Percentiles rank a stretch among this genome's conserved stretches.
phyloP scores from a whole-genome alignment of 805 yeast species.

The Starmerella davenportii region DNA sequence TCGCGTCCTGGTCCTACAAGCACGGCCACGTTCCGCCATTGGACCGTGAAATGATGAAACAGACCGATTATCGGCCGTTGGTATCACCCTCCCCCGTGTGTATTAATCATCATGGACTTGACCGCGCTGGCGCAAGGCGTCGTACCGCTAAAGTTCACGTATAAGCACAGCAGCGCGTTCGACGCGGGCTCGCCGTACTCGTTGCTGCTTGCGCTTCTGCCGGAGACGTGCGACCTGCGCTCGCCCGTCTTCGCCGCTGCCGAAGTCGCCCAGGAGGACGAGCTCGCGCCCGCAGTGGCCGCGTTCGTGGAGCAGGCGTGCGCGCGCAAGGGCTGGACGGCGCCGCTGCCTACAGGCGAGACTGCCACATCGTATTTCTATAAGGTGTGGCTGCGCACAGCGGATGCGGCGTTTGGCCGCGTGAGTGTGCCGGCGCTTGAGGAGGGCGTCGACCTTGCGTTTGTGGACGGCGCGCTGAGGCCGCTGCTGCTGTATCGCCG shows the following conservation, averaged over 20 bases:
- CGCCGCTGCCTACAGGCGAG: constrained; percentile 1
- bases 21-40: no score
- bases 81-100: no score
- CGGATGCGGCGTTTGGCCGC: constrained; percentile 17
- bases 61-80: no score
- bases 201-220: constrained; percentile 18
- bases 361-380: constrained; percentile 15
- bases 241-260: constrained; percentile 1
- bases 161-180: constrained; percentile 5
- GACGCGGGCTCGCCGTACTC: constrained; percentile 19
- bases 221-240: constrained; percentile 18
- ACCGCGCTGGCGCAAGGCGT: constrained; percentile 6
- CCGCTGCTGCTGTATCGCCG: constrained; percentile 17
- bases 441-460: neutral
- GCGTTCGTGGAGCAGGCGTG: constrained; percentile 9
- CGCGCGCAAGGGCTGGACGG: constrained; percentile 14
- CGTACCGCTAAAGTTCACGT: constrained; percentile 7
- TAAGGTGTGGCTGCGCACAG: constrained; percentile 17
- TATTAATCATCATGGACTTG: constrained; percentile 4
- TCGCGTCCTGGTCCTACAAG: no score
- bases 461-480: constrained; percentile 17
- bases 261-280: constrained; percentile 3
- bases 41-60: no score
- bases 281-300: constrained; percentile 8
- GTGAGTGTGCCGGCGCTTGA: constrained; percentile 6